phyloP scores from a whole-genome alignment of 75 land plant species.

The Selaginella tamariscina region DNA sequence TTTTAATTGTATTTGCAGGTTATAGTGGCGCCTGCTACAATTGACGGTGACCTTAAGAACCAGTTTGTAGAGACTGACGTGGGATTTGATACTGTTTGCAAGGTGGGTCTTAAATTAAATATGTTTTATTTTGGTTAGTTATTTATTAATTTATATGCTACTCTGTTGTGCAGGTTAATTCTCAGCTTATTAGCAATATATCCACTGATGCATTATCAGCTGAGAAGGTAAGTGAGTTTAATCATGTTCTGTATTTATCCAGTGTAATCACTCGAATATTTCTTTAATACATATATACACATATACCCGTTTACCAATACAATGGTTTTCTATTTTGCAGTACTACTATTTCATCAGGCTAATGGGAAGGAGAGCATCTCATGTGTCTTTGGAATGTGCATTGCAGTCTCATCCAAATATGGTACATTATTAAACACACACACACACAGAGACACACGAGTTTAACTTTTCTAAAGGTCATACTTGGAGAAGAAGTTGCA shows the following conservation, averaged over 20 bases:
- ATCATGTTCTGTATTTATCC: neutral
- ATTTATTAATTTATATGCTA: neutral
- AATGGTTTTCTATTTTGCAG: slow-evolving; percentile 34
- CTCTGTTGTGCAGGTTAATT: slow-evolving; percentile 64
- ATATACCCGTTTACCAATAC: neutral
- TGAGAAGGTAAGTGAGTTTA: slow-evolving; percentile 57
- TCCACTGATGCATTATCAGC: slow-evolving; percentile 98
- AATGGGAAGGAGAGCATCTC: slow-evolving; percentile 88
- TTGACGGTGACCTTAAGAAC: slow-evolving; percentile 93
- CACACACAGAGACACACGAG: neutral
- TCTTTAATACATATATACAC: too few relatives aligned
- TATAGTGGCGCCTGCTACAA: slow-evolving; percentile 83
- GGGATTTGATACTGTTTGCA: slow-evolving; percentile 96
- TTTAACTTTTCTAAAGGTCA: slow-evolving; percentile 39
- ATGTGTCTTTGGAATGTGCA: slow-evolving; percentile 89
- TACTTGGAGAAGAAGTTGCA: slow-evolving; percentile 92
- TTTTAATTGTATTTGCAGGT: slow-evolving; percentile 38
- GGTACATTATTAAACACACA: slow-evolving; percentile 28
- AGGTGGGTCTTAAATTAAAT: slow-evolving; percentile 32
- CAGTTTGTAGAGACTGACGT: slow-evolving; percentile 95
- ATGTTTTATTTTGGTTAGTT: neutral
- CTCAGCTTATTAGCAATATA: slow-evolving; percentile 92
- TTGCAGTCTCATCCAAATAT: slow-evolving; percentile 97
- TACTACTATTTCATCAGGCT: slow-evolving; percentile 92
- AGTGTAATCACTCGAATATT: too few relatives aligned